phyloP scores from a whole-genome alignment of 1,284 basidiomycete genomes.

The Puccinia horiana region DNA sequence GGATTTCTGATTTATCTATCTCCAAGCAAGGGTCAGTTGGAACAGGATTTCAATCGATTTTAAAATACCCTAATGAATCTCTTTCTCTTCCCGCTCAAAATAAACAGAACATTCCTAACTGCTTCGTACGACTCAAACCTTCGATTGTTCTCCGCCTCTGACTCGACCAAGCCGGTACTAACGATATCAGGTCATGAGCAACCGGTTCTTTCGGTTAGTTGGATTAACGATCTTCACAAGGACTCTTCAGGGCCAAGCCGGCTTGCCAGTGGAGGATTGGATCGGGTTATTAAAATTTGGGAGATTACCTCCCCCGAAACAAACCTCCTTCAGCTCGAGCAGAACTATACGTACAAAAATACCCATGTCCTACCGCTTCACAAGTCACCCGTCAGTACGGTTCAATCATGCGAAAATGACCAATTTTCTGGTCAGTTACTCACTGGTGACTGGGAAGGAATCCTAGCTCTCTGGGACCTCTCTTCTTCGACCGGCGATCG shows the following conservation, averaged over 20 bases:
- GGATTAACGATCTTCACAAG: conserved; percentile 8
- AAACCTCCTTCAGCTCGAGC: conserved; percentile 52
- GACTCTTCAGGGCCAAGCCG: conserved; percentile 6
- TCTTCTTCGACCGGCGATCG: conserved; percentile 64
- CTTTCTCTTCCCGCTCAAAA: neutral
- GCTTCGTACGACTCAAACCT: conserved; percentile 58
- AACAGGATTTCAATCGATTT: neutral
- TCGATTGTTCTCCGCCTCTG: conserved; percentile 53
- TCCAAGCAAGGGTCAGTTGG: conserved; percentile 68
- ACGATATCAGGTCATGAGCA: conserved; percentile 51
- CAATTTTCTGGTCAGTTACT: conserved; percentile 63
- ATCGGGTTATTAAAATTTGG: conserved; percentile 47
- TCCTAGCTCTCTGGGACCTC: conserved; percentile 70
- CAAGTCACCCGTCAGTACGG: conserved; percentile 71
- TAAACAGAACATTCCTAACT: conserved; percentile 56
- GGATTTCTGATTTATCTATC: conserved; percentile 82
- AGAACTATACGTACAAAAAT: conserved; percentile 63
- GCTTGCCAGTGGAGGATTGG: conserved; percentile 38
- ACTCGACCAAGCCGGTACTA: conserved; percentile 51
- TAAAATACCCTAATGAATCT: neutral
- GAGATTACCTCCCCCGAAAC: conserved; percentile 48
- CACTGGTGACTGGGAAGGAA: conserved; percentile 75
- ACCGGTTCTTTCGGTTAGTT: conserved; percentile 31
- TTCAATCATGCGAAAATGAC: conserved; percentile 64
- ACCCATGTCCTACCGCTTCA: conserved; percentile 65